Conservation (phyloP, 805 yeast genomes). For the Phaffomyces antillensis region DNA sequence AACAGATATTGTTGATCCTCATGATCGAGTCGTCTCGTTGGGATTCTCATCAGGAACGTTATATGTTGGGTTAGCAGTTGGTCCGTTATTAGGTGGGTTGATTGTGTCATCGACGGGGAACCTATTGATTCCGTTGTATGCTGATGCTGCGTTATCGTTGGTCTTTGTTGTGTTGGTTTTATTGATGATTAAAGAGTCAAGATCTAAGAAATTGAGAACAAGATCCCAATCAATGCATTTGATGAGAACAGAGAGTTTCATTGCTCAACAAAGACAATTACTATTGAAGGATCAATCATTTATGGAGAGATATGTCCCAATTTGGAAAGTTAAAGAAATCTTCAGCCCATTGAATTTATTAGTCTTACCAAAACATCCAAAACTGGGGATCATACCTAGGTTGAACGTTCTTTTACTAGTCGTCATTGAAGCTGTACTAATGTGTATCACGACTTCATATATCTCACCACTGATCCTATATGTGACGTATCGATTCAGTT, state of each 20-base stretch:
- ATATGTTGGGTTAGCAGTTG: slow-evolving; percentile 53
- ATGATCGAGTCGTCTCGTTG: slow-evolving; percentile 47
- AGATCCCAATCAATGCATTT: slow-evolving; percentile 40
- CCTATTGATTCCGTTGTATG: slow-evolving; percentile 25
- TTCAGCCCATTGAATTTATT: slow-evolving; percentile 46
- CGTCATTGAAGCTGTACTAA: slow-evolving; percentile 36
- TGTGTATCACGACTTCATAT: slow-evolving; percentile 33
- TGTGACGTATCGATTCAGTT: slow-evolving; percentile 43
- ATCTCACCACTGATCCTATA: slow-evolving; percentile 42
- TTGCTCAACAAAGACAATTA: slow-evolving; percentile 17
- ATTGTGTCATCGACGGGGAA: slow-evolving; percentile 24
- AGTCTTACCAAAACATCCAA: slow-evolving; percentile 39
- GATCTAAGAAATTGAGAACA: slow-evolving; percentile 46
- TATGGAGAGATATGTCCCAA: slow-evolving; percentile 4
- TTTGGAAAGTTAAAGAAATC: slow-evolving; percentile 15
- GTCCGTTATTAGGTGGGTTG: slow-evolving; percentile 54
- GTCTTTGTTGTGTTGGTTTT: slow-evolving; percentile 29
- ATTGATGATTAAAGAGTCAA: slow-evolving; percentile 52
- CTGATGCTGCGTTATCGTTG: slow-evolving; percentile 23
- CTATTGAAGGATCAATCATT: too few species aligned
- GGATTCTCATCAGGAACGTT: slow-evolving; percentile 55
- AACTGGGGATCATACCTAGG: slow-evolving; percentile 30
- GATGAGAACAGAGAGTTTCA: slow-evolving; percentile 25
- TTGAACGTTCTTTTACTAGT: slow-evolving; percentile 44
- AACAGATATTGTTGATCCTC: slow-evolving; percentile 64